Evolutionary conservation across 1,139 yeast genomes (phyloP).

Genomic region (Torulaspora globosa): DNA sequence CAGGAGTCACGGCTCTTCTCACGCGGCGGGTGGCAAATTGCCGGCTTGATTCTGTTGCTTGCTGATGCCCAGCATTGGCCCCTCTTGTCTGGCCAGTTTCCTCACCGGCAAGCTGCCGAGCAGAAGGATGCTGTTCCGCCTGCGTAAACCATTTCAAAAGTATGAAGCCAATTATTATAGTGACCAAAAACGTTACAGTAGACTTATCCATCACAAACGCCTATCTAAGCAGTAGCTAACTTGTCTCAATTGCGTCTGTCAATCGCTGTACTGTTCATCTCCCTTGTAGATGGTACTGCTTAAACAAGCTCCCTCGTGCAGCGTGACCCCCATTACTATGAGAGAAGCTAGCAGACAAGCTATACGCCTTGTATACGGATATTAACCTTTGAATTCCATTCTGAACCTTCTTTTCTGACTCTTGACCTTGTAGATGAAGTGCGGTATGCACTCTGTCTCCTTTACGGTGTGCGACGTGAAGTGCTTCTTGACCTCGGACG

Average conservation of each 20-base stretch:
- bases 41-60: constrained; percentile 6
- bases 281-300: background rate
- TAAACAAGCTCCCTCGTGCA: background rate
- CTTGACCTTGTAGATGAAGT: constrained; percentile 37
- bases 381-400: constrained; percentile 31
- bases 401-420: constrained; percentile 33
- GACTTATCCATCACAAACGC: constrained; percentile 23
- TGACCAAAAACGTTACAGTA: constrained; percentile 23
- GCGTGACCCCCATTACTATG: background rate
- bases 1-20: constrained; percentile 62
- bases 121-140: constrained; percentile 22
- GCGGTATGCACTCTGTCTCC: constrained; percentile 36
- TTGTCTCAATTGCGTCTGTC: background rate
- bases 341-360: background rate
- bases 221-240: background rate
- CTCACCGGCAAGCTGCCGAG: constrained; percentile 7
- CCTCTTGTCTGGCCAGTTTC: background rate
- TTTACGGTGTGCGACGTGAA: constrained; percentile 28
- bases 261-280: background rate
- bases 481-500: constrained; percentile 30
- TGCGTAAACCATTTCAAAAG: constrained; percentile 32
- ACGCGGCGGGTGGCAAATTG: constrained; percentile 23
- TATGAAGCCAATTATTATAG: constrained; percentile 26
- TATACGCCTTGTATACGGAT: background rate
- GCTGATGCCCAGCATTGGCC: constrained; percentile 2